These are phyloP conservation scores for Adansonia gregorii DNA, from an alignment of 441 rosid genomes.

Conservation along the genomic window DNA sequence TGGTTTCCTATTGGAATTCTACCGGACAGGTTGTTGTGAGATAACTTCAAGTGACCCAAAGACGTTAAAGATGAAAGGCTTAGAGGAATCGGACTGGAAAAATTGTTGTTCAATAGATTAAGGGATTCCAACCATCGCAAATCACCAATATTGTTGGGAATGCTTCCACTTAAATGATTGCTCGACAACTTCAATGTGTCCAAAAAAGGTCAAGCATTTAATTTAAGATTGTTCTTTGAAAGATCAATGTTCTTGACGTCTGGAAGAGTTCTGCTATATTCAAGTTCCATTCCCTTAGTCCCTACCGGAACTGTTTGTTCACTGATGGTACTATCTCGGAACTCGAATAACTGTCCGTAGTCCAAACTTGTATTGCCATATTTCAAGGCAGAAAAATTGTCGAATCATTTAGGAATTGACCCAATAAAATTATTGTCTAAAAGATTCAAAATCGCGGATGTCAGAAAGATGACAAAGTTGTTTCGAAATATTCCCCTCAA, in stretches of 20 bases:
- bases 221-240: constrained; percentile 33
- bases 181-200: constrained; percentile 35
- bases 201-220: constrained; percentile 9
- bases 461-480: constrained; percentile 37
- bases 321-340: constrained; percentile 1
- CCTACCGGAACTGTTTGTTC: not conserved
- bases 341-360: not conserved
- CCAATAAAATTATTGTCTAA: constrained; percentile 41
- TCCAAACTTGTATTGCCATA: constrained; percentile 8
- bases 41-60: constrained; percentile 41
- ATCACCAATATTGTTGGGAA: constrained; percentile 32
- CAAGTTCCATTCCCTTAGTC: constrained; percentile 32
- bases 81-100: constrained; percentile 45
- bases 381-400: constrained; percentile 25
- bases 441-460: constrained; percentile 46
- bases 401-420: constrained; percentile 34
- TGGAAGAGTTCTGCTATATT: constrained; percentile 19
- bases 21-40: constrained; percentile 46
- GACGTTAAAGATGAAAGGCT: constrained; percentile 38
- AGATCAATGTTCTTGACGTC: constrained; percentile 32
- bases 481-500: constrained; percentile 17
- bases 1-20: constrained; percentile 39
- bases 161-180: constrained; percentile 22
- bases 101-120: constrained; percentile 38
- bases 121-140: constrained; percentile 35